These are phyloP conservation scores for Gardenia jasminoides DNA, from an alignment of 257 asterid species.

Conservation along the genomic window DNA sequence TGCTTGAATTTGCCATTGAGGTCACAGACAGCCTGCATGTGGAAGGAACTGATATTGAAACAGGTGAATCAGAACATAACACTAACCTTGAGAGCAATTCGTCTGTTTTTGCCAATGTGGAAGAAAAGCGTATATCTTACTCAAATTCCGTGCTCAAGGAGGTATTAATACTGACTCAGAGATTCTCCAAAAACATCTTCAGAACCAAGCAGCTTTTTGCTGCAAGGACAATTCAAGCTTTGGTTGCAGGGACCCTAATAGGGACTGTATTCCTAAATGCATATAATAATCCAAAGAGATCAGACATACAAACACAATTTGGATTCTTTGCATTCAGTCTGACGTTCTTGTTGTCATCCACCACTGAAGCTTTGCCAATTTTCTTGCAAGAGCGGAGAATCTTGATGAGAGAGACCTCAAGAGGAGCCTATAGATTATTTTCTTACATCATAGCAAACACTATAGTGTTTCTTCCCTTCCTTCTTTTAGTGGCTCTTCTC, in stretches of 20 bases:
- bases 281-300: constrained; percentile 28
- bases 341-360: constrained; percentile 65
- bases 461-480: constrained; percentile 68
- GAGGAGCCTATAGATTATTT: constrained; percentile 72
- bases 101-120: background rate
- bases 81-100: background rate
- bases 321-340: constrained; percentile 81
- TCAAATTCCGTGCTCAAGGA: constrained; percentile 48
- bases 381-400: constrained; percentile 72
- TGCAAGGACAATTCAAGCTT: constrained; percentile 55
- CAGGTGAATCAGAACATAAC: constrained; percentile 20
- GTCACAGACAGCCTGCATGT: constrained; percentile 34
- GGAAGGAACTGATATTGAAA: constrained; percentile 32
- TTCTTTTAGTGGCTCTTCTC: constrained; percentile 51
- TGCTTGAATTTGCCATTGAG: constrained; percentile 75
- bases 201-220: constrained; percentile 62
- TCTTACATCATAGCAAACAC: constrained; percentile 66
- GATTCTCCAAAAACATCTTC: constrained; percentile 60
- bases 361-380: constrained; percentile 86
- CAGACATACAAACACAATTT: constrained; percentile 49
- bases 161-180: constrained; percentile 46
- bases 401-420: constrained; percentile 59
- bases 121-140: constrained; percentile 25
- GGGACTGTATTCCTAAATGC: constrained; percentile 59
- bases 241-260: constrained; percentile 56